Evolutionary conservation across 176 grass and related monocot genomes (phyloP).

Genomic region (Triticum aestivum): DNA sequence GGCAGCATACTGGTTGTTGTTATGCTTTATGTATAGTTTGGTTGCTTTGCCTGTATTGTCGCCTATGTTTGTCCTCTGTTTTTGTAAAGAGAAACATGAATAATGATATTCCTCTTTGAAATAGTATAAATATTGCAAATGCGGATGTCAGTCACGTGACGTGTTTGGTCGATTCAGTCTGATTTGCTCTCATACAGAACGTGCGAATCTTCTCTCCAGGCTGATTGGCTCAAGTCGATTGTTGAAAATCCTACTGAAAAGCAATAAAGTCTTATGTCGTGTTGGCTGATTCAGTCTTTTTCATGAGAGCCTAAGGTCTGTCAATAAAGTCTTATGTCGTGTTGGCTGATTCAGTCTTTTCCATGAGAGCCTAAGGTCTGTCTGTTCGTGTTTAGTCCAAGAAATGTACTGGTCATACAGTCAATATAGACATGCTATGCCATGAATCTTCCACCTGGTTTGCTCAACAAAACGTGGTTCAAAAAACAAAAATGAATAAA

Average conservation of each 20-base stretch:
- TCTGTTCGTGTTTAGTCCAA: too few relatives aligned
- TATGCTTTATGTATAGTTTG: not conserved
- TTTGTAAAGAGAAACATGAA: not conserved
- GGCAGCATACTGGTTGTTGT: not conserved
- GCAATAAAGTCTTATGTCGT: too few relatives aligned
- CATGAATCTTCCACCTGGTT: not conserved
- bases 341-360: not conserved
- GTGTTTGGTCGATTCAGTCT: not conserved
- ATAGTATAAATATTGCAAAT: not conserved
- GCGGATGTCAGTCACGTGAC: not conserved
- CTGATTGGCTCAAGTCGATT: too few relatives aligned
- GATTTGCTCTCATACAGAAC: not conserved
- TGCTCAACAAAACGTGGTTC: not conserved
- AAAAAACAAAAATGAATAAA: fast-evolving
- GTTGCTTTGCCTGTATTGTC: not conserved
- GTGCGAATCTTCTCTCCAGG: too few relatives aligned
- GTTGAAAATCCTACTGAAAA: too few relatives aligned
- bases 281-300: not conserved
- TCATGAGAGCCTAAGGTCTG: not conserved
- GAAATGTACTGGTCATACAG: too few relatives aligned
- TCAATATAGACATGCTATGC: too few relatives aligned
- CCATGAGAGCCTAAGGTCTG: not conserved
- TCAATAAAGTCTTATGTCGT: too few relatives aligned
- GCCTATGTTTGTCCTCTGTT: not conserved
- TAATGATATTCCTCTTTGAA: not conserved